These are phyloP conservation scores for Candida incommunis DNA, from an alignment of 805 yeast genomes.

Conservation along the genomic window DNA sequence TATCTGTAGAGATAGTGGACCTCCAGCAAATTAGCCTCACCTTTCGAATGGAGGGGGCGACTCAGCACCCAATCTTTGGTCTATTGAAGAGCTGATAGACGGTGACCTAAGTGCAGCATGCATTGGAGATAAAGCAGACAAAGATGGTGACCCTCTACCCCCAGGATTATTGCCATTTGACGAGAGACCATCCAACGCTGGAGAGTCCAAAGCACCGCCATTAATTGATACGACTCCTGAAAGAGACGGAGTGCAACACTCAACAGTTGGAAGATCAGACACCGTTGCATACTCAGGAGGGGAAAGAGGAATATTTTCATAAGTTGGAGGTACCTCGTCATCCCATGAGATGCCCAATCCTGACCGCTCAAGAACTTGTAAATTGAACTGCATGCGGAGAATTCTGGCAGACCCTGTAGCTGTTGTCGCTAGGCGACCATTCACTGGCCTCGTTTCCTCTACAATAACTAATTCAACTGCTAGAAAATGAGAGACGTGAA, in stretches of 20 bases:
- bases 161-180: neutral
- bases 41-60: neutral
- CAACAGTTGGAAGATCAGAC: slow-evolving; percentile 15
- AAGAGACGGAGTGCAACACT: slow-evolving; percentile 6
- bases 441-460: slow-evolving; percentile 41
- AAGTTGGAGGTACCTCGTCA: slow-evolving; percentile 97
- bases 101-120: neutral
- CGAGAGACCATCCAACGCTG: neutral
- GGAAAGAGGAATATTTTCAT: slow-evolving; percentile 70
- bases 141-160: neutral
- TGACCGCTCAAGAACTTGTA: slow-evolving; percentile 74
- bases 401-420: slow-evolving; percentile 89
- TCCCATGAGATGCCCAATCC: slow-evolving; percentile 98
- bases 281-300: slow-evolving; percentile 65
- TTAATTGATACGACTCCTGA: neutral
- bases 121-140: neutral
- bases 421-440: slow-evolving; percentile 15
- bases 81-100: neutral
- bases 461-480: slow-evolving; percentile 88
- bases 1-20: too few species aligned
- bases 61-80: neutral
- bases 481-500: slow-evolving; percentile 60
- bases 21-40: neutral
- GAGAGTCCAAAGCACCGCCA: neutral
- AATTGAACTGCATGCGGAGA: slow-evolving; percentile 81